Evolutionary conservation across 495 filamentous ascomycete species (phyloP), one percentile per base, ranked within the genome.

Genomic region (Pyrenula aspistea): DNA sequence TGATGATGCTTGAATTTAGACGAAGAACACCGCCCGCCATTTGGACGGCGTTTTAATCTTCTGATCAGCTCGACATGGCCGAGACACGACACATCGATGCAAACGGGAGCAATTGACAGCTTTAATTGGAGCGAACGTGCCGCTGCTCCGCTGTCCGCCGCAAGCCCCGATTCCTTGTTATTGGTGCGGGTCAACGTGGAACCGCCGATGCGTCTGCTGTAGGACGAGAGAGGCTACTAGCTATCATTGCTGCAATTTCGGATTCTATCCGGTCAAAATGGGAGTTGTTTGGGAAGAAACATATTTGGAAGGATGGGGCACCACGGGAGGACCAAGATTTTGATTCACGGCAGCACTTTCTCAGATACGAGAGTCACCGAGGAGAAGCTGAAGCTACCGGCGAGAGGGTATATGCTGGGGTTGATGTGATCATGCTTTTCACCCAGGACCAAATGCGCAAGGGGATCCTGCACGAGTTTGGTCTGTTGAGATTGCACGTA

Each of bases 141-240:
- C 42, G 11, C 19, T 48, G 19, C 42, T 48, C 42, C 19, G 19
- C 42, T 48, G 19, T 11, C 42, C 42, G 42, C 42, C 42, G 42
- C 42, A 48, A 48, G 42, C 56, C 59, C 12, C 55, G 79, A 21
- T 64, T 89, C 56, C 70, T 90, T 51, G 73, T 92, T 57, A 82
- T 91, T 55, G 88, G 87, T 25, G 88, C 86, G 8, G 88, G 88
- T 24, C 85, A 83, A 20, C 77, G 87, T 3, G 87, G 87, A 22
- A 71, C 76, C 48, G 71, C 81, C 2, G 89, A 88, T 62, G 83
- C 83, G 10, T 62, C 68, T 21, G 78, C 82, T 49, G 77, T 83
- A 63, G 75, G 1, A 73, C 75, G 2, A 76, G 68, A 57, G 78
- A 79, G 58, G 36, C 56, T 23, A 52, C 47, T 36, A 24, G 83